A percentile compares a stretch with the other conserved stretches of the same genome.
These are phyloP conservation scores for Oemleria cerasiformis DNA, from an alignment of 306 rosid species.

Conservation along the genomic window DNA sequence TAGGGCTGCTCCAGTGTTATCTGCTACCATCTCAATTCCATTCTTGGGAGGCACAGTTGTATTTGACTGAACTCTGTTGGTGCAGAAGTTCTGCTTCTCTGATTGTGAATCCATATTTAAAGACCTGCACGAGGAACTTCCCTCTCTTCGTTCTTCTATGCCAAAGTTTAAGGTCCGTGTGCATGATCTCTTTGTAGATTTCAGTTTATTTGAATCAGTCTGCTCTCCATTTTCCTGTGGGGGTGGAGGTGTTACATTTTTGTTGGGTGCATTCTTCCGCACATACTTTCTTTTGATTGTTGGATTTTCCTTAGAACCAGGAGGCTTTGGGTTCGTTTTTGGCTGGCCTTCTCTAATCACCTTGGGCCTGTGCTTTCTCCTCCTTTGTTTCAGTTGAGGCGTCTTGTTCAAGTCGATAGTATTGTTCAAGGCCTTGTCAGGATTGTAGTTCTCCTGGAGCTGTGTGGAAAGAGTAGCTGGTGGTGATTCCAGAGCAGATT, in stretches of 20 bases:
- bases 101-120: slow-evolving; percentile 12
- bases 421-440: slow-evolving; percentile 30
- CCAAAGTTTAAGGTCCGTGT: slow-evolving; percentile 56
- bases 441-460: slow-evolving; percentile 37
- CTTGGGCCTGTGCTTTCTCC: slow-evolving; percentile 82
- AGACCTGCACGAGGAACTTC: slow-evolving; percentile 28
- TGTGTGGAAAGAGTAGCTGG: slow-evolving; percentile 33
- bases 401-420: slow-evolving; percentile 34
- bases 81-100: slow-evolving; percentile 8
- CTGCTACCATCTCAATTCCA: slow-evolving; percentile 23
- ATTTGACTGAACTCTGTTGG: slow-evolving; percentile 9
- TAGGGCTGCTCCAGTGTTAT: slow-evolving; percentile 23
- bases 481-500: slow-evolving; percentile 30
- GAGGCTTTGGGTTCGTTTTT: slow-evolving; percentile 44
- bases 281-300: slow-evolving; percentile 42
- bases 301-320: slow-evolving; percentile 39
- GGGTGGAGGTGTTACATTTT: slow-evolving; percentile 30
- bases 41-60: slow-evolving; percentile 21
- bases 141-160: slow-evolving; percentile 33
- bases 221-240: slow-evolving; percentile 24
- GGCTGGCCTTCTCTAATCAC: slow-evolving; percentile 74
- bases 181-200: slow-evolving; percentile 40
- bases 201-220: slow-evolving; percentile 24
- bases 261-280: slow-evolving; percentile 39
- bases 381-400: slow-evolving; percentile 49